Conservation (phyloP, 2,329 filamentous ascomycete genomes). For the Venturiaceae sp. region DNA sequence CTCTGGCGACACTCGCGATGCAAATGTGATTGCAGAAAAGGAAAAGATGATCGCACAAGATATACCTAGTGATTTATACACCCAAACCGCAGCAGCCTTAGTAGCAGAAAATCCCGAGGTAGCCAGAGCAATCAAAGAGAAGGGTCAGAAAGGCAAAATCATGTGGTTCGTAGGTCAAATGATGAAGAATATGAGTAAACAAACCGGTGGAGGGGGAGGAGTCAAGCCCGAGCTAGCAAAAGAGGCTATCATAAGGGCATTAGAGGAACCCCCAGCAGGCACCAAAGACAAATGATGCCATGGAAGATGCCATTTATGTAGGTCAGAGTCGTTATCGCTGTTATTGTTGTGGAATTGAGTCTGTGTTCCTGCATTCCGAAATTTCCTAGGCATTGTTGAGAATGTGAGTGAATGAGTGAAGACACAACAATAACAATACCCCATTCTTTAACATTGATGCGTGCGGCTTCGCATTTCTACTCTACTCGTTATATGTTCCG, state of each 20-base stretch:
- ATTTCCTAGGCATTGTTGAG: not conserved
- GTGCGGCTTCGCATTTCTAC: too few relatives aligned
- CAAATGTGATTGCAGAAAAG: conserved; percentile 45
- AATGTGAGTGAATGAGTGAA: too few relatives aligned
- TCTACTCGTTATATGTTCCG: too few relatives aligned
- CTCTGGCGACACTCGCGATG: conserved; percentile 35
- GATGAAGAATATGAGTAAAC: conserved; percentile 36
- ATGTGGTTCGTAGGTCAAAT: conserved; percentile 62
- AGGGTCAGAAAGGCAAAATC: conserved; percentile 53
- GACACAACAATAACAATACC: not conserved
- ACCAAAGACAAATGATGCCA: too few relatives aligned
- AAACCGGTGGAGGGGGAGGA: not conserved
- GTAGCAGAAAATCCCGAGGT: conserved; percentile 46
- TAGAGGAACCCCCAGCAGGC: not conserved
- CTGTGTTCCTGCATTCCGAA: not conserved
- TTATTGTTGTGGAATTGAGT: not conserved
- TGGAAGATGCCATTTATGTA: too few relatives aligned
- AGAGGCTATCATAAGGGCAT: not conserved
- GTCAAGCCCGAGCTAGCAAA: conserved; percentile 4
- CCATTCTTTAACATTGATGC: not conserved
- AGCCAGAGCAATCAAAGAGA: conserved; percentile 48
- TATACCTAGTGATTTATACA: conserved; percentile 47
- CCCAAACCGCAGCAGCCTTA: conserved; percentile 41
- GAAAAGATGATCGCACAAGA: conserved; percentile 46
- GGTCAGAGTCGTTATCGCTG: too few relatives aligned